Evolutionary conservation across 257 asterid genomes (phyloP), one percentile per base, ranked within the genome.

Genomic region (Hygrophila difformis): DNA sequence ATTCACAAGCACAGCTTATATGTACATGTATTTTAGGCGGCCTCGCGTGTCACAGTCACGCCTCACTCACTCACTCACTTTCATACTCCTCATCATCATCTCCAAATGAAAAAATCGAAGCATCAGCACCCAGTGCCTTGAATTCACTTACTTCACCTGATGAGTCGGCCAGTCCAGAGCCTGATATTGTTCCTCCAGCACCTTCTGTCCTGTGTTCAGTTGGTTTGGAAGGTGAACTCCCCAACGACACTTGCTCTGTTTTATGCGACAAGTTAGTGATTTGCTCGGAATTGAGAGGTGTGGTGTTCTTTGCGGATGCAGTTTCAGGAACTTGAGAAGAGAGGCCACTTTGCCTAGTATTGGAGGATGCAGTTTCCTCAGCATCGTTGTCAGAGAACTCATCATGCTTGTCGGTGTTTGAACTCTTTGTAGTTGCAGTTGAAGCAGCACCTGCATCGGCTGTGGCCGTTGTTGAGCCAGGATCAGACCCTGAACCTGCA

Each of bases 91-190:
- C 97, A 24, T 87, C 97, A 20, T 88, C 97, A 20, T 88, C 97
- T 44, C 95, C 97, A 51, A 88, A 88, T 31, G 97, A 61, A 38
- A 88, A 88, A 44, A 88, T 77, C 0, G 97, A 88, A 3, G 97
- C 97, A 67, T 88, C 97, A 3, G 97, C 97, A 53, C 92, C 92
- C 84, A 88, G 66, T n/a, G 71, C 92, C 52, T 76, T 81, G 83
- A 87, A 87, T 55, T 84, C 84, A 52, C 97, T 87, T 15, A 74
- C 81, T 62, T 68, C 78, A 24, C 69, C 92, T 0, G 10, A 74
- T 4, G 86, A 9, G 45, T 55, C 39, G 37, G 76, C 37, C n/a
- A 41, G 52, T 12, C 50, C 72, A 9, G 18, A 47, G 18, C 54
- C 62, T 0, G 74, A 11, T 0, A 35, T 12, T 33, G 68, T 60